Evolutionary conservation across 331 rosid species (phyloP).

Genomic region (Malus hybrid): DNA sequence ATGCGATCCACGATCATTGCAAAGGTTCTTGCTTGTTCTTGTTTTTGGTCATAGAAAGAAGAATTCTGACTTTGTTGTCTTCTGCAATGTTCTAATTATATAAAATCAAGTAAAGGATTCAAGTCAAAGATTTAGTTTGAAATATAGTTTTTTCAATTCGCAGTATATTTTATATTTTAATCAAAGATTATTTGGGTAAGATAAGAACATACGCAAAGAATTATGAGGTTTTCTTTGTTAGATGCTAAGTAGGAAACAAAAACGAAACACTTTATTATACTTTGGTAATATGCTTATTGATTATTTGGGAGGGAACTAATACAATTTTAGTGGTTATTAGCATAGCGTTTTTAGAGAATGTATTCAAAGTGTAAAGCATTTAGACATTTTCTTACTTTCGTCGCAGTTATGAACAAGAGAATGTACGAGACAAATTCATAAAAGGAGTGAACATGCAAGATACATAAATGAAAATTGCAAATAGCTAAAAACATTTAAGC

Average conservation of each 20-base stretch:
- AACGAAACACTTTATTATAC: too few relatives aligned
- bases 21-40: neutral
- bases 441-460: neutral
- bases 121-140: slow-evolving; percentile 19
- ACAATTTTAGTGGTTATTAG: too few relatives aligned
- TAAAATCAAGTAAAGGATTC: neutral
- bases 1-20: neutral
- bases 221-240: too few relatives aligned
- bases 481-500: neutral
- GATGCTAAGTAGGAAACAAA: too few relatives aligned
- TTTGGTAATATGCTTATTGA: too few relatives aligned
- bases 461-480: neutral
- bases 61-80: neutral
- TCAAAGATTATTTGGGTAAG: neutral
- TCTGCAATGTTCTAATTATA: neutral
- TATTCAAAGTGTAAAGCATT: too few relatives aligned
- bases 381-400: too few relatives aligned
- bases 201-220: neutral
- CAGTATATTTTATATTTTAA: neutral
- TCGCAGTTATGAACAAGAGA: too few relatives aligned
- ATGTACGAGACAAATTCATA: too few relatives aligned
- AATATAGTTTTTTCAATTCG: too few relatives aligned
- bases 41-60: neutral
- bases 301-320: too few relatives aligned
- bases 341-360: too few relatives aligned